Percentiles rank a stretch among this genome's conserved stretches.
Evolutionary conservation across 2,329 filamentous ascomycete genomes (phyloP).

Genomic region (Aspergillus tanneri): DNA sequence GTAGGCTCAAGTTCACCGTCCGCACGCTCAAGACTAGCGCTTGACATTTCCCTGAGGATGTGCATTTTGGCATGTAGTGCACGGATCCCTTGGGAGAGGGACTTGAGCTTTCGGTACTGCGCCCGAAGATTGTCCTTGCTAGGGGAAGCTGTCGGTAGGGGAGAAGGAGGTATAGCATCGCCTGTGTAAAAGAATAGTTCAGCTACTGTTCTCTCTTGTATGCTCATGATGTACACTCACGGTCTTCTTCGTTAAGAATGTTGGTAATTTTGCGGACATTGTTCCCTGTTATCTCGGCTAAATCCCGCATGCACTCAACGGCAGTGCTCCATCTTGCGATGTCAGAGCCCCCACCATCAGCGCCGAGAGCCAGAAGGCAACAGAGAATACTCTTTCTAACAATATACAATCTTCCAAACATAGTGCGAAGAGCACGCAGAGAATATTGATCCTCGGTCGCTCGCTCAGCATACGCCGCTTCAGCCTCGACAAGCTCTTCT

Average conservation of each 20-base stretch:
- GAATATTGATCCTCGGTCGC: constrained; percentile 74
- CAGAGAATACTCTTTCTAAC: constrained; percentile 84
- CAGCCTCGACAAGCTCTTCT: constrained; percentile 69
- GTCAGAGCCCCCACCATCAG: constrained; percentile 73
- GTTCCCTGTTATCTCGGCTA: constrained; percentile 61
- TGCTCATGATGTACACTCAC: constrained; percentile 48
- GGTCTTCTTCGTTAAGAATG: constrained; percentile 76
- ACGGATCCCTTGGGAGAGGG: constrained; percentile 84
- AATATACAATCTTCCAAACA: constrained; percentile 76
- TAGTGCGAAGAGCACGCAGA: constrained; percentile 75
- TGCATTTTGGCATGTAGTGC: constrained; percentile 94
- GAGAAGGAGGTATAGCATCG: constrained; percentile 50
- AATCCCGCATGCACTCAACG: constrained; percentile 67
- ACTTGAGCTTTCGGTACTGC: constrained; percentile 83
- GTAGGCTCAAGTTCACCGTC: constrained; percentile 71
- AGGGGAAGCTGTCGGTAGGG: constrained; percentile 67
- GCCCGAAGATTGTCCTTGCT: constrained; percentile 80
- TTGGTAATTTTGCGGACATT: constrained; percentile 66
- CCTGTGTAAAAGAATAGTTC: constrained; percentile 25
- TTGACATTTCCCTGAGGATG: constrained; percentile 84
- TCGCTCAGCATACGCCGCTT: constrained; percentile 61
- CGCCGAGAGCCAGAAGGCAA: constrained; percentile 82
- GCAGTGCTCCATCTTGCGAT: constrained; percentile 75
- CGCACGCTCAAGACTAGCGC: constrained; percentile 71
- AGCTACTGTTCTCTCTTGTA: constrained; percentile 8